Conservation (phyloP, 352 stramenopile genomes). For the Phytophthora citricola region DNA sequence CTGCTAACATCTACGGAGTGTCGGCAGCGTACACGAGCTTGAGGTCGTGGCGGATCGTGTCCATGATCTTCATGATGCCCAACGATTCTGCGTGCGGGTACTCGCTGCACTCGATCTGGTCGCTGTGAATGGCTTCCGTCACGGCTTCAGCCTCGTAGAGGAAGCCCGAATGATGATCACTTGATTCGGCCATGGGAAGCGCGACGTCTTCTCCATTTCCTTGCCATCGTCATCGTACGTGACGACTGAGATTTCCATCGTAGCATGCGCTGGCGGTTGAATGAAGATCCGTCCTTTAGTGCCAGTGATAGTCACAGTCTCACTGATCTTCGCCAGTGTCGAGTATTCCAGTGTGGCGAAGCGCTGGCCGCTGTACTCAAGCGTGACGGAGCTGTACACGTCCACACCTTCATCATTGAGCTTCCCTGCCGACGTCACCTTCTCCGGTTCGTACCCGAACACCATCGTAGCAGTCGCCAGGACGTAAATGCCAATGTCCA, state of each 20-base stretch:
- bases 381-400: conserved; percentile 60
- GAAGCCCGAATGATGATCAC: conserved; percentile 48
- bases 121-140: conserved; percentile 52
- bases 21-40: conserved; percentile 65
- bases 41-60: conserved; percentile 69
- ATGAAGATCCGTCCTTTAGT: conserved; percentile 74
- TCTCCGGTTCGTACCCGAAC: conserved; percentile 52
- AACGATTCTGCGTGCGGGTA: conserved; percentile 74
- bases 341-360: conserved; percentile 72
- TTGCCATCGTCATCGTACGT: conserved; percentile 14
- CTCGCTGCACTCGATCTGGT: conserved; percentile 52
- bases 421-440: conserved; percentile 55
- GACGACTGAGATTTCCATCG: conserved; percentile 26
- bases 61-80: conserved; percentile 70
- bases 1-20: neutral
- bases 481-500: conserved; percentile 88
- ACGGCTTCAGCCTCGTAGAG: conserved; percentile 82
- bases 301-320: conserved; percentile 77
- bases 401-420: conserved; percentile 60
- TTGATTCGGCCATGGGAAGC: conserved; percentile 31
- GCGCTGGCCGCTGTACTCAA: conserved; percentile 57
- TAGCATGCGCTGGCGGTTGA: conserved; percentile 41
- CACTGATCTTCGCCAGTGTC: conserved; percentile 60
- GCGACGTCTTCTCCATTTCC: conserved; percentile 19
- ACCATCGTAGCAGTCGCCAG: conserved; percentile 77